Conservation (phyloP, 148 eudicot genomes). For the Rhododendron ovatum region DNA sequence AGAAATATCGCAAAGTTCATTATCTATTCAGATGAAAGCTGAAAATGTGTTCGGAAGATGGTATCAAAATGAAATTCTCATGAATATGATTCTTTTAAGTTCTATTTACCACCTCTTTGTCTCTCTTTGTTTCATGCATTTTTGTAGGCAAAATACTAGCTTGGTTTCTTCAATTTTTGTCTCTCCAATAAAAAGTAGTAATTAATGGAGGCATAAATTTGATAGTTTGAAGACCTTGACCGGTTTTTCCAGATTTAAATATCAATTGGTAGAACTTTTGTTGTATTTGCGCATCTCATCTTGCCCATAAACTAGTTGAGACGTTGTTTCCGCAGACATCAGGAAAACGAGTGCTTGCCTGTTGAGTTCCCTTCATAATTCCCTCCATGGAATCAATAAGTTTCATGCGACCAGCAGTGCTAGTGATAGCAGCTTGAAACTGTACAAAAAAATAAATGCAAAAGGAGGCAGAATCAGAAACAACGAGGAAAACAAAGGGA, state of each 20-base stretch:
- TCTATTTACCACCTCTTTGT: neutral
- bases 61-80: neutral
- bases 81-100: neutral
- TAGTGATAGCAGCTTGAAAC: conserved; percentile 64
- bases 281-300: neutral
- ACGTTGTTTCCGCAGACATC: neutral
- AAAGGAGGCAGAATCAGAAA: conserved; percentile 2
- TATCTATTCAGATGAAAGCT: neutral
- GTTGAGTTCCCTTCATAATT: conserved; percentile 49
- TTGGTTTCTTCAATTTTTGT: neutral
- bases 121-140: neutral
- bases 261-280: neutral
- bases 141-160: neutral
- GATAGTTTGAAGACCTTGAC: neutral
- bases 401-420: conserved; percentile 52
- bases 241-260: neutral
- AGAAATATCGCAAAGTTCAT: neutral
- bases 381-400: conserved; percentile 63
- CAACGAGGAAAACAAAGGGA: neutral
- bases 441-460: conserved; percentile 15
- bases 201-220: neutral
- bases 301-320: neutral
- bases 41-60: neutral
- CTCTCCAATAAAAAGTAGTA: neutral
- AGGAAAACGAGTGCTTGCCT: conserved; percentile 35